Evolutionary conservation across 306 rosid species (phyloP), one percentile per base, ranked within the genome.

Genomic region (Quercus bicolor): DNA sequence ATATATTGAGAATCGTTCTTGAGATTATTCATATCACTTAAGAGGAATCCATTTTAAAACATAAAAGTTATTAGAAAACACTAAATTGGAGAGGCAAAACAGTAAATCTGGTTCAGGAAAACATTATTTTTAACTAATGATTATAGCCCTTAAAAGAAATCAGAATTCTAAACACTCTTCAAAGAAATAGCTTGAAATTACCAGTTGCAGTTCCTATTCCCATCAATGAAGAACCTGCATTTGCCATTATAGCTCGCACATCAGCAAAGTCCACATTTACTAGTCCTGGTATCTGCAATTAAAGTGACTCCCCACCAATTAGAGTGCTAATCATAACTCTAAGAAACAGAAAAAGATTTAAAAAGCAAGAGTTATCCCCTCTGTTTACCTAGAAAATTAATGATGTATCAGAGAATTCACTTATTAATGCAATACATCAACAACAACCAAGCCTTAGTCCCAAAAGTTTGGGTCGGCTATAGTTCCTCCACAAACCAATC

Each of bases 181-280:
- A 24, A 23, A 28, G 51, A 64, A 53, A 48, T 21, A 80, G 52
- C 79, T 29, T 40, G 11, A 59, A 29, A 31, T 86, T 85, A 90
- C 97, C 98, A 79, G 93, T 92, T 70, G 97, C 97, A 70, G 94
- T 94, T 89, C 97, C 97, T 72, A 90, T 94, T 75, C 97, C 98
- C 98, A 94, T 90, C 84, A 92, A 78, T 61, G 96, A 94, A 84
- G 98, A 94, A 73, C 98, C 98, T 15, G 97, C 98, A 79, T 86
- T 92, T 73, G 93, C 98, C 97, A 94, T 94, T 88, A 94, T 90
- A 79, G 98, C 96, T 74, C 96, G 89, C 65, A 94, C 97, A 82
- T 94, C 97, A 24, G 98, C 98, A 88, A 94, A 94, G 84, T 94
- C 98, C 70, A 92, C 98, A 79, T 94, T 94, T 28, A 90, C 98